Evolutionary conservation across 179 eudicot species (phyloP), one percentile per base, ranked within the genome.

Genomic region (Camellia oleifera): DNA sequence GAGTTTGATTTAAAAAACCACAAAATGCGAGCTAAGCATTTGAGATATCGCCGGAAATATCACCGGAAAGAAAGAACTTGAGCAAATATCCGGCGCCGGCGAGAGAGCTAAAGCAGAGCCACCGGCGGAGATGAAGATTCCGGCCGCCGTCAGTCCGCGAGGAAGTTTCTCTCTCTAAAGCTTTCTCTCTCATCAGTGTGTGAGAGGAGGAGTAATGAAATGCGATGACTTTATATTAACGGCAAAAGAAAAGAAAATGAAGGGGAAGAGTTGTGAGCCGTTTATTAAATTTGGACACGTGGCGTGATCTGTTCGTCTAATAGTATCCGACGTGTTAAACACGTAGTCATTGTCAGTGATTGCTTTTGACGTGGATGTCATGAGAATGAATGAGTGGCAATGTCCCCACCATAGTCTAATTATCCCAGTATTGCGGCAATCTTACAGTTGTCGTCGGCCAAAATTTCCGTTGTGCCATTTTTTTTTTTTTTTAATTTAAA

Each of bases 291-390:
- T 79, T 45, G 54, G 70, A 70, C 70, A 71, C 76, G 77, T 79
- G 81, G 23, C 67, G 26, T 0, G 50, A 60, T 69, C 58, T 4
- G 7, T 12, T 11, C 53, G 66, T 76, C 48, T 58, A 11, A 46
- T 1, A 6, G 1, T 3, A 48, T 69, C 74, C 64, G 23, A 74
- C 10, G 79, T 64, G 70, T 79, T 26, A 57, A 0, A 23, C 66
- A 58, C 65, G 79, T 66, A 18, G 75, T 75, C 42, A 6, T 11
- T 72, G 32, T 65, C 46, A 61, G 78, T 9, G 56, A 18, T 26
- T 32, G 13, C 75, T 78, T 78, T 78, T 78, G 81, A 80, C 66
- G 78, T 53, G 78, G 74, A 56, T 26, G 74, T 5, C 17, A 32
- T 78, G 17, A 32, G 40, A 32, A 32, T 32, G 40, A 32, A 32